Conservation (phyloP, 179 eudicot genomes). For the Actinidia arguta region DNA sequence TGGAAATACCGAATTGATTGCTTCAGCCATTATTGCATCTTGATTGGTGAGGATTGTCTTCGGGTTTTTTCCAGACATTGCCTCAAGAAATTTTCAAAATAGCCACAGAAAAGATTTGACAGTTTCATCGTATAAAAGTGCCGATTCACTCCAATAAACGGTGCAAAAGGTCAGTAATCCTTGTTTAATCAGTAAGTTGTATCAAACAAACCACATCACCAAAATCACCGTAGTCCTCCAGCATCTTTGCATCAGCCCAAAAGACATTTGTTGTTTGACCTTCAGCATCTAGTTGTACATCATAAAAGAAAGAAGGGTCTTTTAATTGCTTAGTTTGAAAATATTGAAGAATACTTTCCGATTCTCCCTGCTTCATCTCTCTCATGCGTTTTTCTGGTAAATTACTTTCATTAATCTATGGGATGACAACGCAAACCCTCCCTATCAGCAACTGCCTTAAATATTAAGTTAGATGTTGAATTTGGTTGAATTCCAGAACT, state of each 20-base stretch:
- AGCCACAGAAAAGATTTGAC: conserved; percentile 35
- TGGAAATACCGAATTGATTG: conserved; percentile 26
- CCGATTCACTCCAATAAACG: conserved; percentile 36
- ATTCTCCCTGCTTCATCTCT: conserved; percentile 34
- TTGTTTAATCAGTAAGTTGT: conserved; percentile 26
- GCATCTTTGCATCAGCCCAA: conserved; percentile 46
- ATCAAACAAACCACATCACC: conserved; percentile 47
- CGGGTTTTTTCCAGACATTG: conserved; percentile 34
- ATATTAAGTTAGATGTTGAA: conserved; percentile 2
- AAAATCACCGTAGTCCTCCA: conserved; percentile 36
- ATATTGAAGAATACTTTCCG: conserved; percentile 30
- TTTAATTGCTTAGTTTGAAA: conserved; percentile 26
- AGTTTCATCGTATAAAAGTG: conserved; percentile 30
- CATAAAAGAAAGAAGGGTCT: conserved; percentile 35
- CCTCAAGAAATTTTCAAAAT: conserved; percentile 33
- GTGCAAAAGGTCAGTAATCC: conserved; percentile 34
- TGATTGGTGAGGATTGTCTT: conserved; percentile 32
- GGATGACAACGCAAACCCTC: conserved; percentile 20
- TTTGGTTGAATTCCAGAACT: conserved; percentile 7
- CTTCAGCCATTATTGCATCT: conserved; percentile 24
- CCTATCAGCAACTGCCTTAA: not conserved
- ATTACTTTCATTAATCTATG: conserved; percentile 19
- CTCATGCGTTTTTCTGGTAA: conserved; percentile 18
- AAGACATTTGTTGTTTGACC: conserved; percentile 34
- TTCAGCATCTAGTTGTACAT: conserved; percentile 34